Conservation (phyloP, 202 grass and related monocot species). For the Panicum hallii region DNA sequence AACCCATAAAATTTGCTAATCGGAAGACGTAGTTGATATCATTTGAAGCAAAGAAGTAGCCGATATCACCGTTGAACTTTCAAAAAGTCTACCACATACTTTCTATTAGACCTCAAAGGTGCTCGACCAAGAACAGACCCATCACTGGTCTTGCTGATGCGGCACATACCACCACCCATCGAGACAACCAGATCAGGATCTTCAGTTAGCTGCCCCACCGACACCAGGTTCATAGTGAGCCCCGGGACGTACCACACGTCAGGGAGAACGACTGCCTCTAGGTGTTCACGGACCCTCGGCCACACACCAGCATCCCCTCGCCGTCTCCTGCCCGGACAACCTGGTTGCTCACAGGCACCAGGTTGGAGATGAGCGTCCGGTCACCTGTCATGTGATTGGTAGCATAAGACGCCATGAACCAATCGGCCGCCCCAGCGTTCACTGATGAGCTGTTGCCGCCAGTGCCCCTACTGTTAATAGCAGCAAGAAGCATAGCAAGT, state of each 20-base stretch:
- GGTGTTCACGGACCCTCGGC: background rate
- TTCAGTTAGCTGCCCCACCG: background rate
- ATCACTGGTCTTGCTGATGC: background rate
- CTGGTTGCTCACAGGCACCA: slow-evolving; percentile 5
- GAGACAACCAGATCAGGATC: background rate
- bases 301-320: background rate
- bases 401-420: background rate
- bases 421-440: background rate
- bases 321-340: background rate
- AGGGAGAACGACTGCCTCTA: background rate
- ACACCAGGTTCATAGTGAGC: background rate
- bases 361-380: background rate
- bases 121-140: background rate
- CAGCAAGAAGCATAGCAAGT: background rate
- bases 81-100: slow-evolving; percentile 6
- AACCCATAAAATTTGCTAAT: too few relatives aligned
- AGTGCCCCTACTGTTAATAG: background rate
- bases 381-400: slow-evolving; percentile 26
- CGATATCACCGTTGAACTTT: background rate
- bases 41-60: background rate
- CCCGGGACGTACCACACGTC: slow-evolving; percentile 12
- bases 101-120: background rate
- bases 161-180: background rate
- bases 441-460: too few relatives aligned
- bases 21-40: too few relatives aligned